Conservation (phyloP, 148 eudicot species). For the Rhododendron simsii region DNA sequence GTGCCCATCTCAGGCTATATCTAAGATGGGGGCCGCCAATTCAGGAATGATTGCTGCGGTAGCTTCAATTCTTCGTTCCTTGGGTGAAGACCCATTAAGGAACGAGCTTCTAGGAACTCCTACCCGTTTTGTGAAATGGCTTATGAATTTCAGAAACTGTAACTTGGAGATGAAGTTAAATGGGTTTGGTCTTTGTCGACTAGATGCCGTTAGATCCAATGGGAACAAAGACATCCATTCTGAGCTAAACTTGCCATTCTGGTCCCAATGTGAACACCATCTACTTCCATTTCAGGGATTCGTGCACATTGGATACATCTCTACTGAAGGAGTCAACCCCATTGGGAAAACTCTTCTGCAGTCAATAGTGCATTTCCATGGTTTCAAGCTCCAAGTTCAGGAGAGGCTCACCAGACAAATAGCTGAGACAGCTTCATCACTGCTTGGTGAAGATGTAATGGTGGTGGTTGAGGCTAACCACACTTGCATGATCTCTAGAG, state of each 20-base stretch:
- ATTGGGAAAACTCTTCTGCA: conserved; percentile 51
- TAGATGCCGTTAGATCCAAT: conserved; percentile 26
- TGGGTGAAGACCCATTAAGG: conserved; percentile 84
- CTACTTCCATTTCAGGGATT: conserved; percentile 92
- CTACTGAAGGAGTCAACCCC: conserved; percentile 28
- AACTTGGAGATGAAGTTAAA: conserved; percentile 62
- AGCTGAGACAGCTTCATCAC: conserved; percentile 69
- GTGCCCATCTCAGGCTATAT: conserved; percentile 56
- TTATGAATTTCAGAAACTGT: conserved; percentile 57
- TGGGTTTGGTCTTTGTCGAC: conserved; percentile 27
- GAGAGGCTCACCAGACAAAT: conserved; percentile 91
- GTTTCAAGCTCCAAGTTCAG: conserved; percentile 92
- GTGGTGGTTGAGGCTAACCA: conserved; percentile 92
- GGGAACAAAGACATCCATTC: conserved; percentile 29
- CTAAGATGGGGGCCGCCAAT: conserved; percentile 25
- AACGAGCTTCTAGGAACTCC: conserved; percentile 78
- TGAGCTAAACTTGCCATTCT: conserved; percentile 66
- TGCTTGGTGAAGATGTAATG: conserved; percentile 73
- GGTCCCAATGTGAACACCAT: conserved; percentile 96
- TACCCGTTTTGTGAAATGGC: conserved; percentile 63
- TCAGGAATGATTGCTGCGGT: conserved; percentile 59
- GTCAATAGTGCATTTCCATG: conserved; percentile 75
- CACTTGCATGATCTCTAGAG: conserved; percentile 93
- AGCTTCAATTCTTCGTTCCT: conserved; percentile 46
- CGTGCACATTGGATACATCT: conserved; percentile 72